phyloP scores from a whole-genome alignment of 495 filamentous ascomycete species.

The Xylaria longipes region DNA sequence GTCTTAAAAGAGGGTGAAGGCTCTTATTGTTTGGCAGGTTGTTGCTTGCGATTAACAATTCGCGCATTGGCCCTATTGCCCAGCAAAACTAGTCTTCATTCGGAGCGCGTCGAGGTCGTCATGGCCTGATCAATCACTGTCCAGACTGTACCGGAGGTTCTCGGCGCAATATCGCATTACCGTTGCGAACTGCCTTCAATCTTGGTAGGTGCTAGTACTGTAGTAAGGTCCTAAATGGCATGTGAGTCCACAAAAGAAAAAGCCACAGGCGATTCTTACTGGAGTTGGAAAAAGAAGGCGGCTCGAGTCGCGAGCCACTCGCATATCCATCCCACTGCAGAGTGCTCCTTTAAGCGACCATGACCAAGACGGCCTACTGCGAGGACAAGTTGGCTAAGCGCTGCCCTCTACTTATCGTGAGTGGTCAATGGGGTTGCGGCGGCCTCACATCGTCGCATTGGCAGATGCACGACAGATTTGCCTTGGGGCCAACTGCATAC shows the following conservation, averaged over 20 bases:
- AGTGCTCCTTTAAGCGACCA: background rate
- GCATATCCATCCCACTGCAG: background rate
- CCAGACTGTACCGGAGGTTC: background rate
- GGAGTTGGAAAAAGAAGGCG: conserved; percentile 6
- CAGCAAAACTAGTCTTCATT: background rate
- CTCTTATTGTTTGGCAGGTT: background rate
- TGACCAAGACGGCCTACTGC: background rate
- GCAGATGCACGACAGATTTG: conserved; percentile 21
- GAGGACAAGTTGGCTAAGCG: conserved; percentile 8
- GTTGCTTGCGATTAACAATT: conserved; percentile 3
- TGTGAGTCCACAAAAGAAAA: conserved; percentile 14
- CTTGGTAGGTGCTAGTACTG: background rate
- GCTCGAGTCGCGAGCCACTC: conserved; percentile 3
- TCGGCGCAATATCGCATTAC: background rate
- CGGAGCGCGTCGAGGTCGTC: background rate
- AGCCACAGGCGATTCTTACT: conserved; percentile 5
- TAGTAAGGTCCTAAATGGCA: background rate
- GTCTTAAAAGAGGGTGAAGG: background rate
- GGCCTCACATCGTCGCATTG: conserved; percentile 16
- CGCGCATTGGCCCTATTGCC: background rate
- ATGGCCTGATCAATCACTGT: conserved; percentile 14
- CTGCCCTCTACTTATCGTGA: background rate
- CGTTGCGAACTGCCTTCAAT: background rate
- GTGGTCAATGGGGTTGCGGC: conserved; percentile 19
- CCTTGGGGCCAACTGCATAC: conserved; percentile 14